Base-by-base conservation (phyloP, 345 rosid genomes). In the Ceriops tagal region DNA sequence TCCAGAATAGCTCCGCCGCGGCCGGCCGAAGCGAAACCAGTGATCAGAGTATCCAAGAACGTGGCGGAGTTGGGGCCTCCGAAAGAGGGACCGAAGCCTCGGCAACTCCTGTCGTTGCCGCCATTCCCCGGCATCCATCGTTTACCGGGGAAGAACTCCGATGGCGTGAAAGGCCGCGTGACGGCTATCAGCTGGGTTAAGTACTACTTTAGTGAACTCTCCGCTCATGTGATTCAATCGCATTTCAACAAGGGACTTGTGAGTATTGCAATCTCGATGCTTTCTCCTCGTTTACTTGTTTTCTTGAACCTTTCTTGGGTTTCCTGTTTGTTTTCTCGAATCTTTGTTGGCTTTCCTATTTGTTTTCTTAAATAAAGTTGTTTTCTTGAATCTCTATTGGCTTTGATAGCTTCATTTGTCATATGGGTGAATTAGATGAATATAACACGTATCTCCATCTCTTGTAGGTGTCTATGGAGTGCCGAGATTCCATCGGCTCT, bases 171-270 rank as follows among this genome's bases (percentile, higher is more conserved):
- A 43, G 65, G 47, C 16, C 87, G 58, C 51, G 84, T 89, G 70
- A 93, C 97, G 0, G 96, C 91, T 19, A 84, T 93, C 32, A 91
- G 85, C 65, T 93, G 98, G 98, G 76, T 89, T 55, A 91, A 88
- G 71, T 88, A 93, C 58, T 91, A 89, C 79, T 89, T 93, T 26
- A 79, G 83, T 66, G 93, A 92, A 46, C 80, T 84, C 66, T 34
- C 65, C 32, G 89, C 89, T 63, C 79, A 83, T 21, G 78, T 78
- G 53, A 80, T 93, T 11, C 93, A 88, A 61, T 75, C 89, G 49
- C 98, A 86, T 76, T 93, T 89, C 84, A 91, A 83, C 79, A 91
- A 88, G 81, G 97, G 90, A 76, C 93, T 89, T 62, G 97, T 91
- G 68, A 81, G 90, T 80, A 31, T 68, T 3, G 49, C 18, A 43